Base-by-base conservation (phyloP, 2,329 filamentous ascomycete species). In the Aspergillus intermedius region DNA sequence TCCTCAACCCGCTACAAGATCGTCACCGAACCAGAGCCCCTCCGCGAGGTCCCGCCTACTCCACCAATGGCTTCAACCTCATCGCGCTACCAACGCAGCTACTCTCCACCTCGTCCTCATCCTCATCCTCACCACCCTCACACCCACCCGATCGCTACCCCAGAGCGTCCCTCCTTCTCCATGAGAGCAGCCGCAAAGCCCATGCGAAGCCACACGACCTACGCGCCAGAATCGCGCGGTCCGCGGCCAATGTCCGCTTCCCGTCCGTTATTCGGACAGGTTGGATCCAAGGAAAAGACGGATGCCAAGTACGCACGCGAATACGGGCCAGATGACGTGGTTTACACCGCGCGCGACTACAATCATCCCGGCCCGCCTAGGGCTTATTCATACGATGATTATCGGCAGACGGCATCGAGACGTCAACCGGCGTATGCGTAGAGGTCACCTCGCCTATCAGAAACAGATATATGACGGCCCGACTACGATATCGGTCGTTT, bases 1-100 rank as follows among this genome's bases (percentile, higher is more conserved):
- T 48, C 54, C 2, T 52, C 62, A 6, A 60, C 60, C 40, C 67
- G 64, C 42, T 69, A 69, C 54, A 66, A 59, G 49, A 58, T 66
- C 28, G 48, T 60, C 17, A 51, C 55, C 12, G 60, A 66, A 15
- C 51, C 56, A 10, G 65, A 68, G 3, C 56, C 54, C 7, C 50
- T 63, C 15, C 41, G 62, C 15, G 56, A 65, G 42, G 65, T 70
- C 39, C 55, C 60, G 17, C 53, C 45, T 37, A 50, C 48, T 19
- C 54, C 50, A 10, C 53, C 47, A 40, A 52, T 57, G 7, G 13
- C 17, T 19, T 21, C 37, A 10, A 30, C 25, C 7, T 40, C 37
- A 17, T 51, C 61, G 19, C 60, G 62, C 45, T 60, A 66, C 45
- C 55, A 56, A 13, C 49, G 57, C 17, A 58, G 60, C 13, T 53